These are phyloP conservation scores for Solanum bulbocastanum DNA, from an alignment of 257 asterid genomes.

Conservation along the genomic window DNA sequence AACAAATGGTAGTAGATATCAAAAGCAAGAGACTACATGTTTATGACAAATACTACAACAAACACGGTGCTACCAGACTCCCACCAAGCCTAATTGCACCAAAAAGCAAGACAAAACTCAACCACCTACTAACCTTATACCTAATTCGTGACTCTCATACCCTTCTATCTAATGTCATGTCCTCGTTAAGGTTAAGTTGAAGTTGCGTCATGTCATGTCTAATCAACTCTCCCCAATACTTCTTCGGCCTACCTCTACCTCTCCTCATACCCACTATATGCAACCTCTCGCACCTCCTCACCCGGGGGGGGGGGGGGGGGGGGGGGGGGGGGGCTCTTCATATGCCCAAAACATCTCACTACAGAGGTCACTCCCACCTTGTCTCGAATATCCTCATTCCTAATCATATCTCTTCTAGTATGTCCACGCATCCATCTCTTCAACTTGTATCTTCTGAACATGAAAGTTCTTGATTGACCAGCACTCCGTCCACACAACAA, in stretches of 20 bases:
- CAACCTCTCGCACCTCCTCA: not conserved
- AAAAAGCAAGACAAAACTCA: not conserved
- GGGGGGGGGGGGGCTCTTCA: not conserved
- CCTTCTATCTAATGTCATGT: not conserved
- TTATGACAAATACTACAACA: not conserved
- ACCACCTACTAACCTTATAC: not conserved
- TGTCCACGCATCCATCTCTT: not conserved
- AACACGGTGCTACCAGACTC: not conserved
- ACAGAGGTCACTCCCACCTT: not conserved
- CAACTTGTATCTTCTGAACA: not conserved
- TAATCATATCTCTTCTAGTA: not conserved
- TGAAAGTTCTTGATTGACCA: not conserved
- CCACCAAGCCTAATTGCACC: not conserved
- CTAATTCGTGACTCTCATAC: not conserved
- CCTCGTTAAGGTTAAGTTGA: not conserved
- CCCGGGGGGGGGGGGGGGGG: not conserved
- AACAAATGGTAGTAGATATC: not conserved
- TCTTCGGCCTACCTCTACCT: not conserved
- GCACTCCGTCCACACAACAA: not conserved
- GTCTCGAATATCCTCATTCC: not conserved
- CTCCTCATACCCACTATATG: not conserved
- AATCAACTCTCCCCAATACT: not conserved
- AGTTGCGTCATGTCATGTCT: not conserved
- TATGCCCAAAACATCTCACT: not conserved
- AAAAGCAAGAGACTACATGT: not conserved